A percentile compares a stretch with the other conserved stretches of the same genome.
These are phyloP conservation scores for Ganoderma boninense DNA, from an alignment of 1,284 basidiomycete genomes.

Conservation along the genomic window DNA sequence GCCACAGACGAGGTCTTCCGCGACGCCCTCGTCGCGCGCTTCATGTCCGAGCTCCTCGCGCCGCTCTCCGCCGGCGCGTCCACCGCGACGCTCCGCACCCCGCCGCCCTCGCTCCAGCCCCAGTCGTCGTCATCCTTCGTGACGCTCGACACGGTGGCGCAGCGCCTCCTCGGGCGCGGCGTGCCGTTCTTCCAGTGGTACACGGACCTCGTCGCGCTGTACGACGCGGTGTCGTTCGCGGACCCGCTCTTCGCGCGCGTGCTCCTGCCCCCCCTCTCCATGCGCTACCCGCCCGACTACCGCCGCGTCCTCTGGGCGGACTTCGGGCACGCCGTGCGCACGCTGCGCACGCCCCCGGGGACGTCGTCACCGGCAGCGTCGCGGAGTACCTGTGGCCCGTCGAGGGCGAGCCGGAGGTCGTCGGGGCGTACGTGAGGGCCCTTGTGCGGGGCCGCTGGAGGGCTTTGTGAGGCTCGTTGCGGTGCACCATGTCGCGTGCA, in stretches of 20 bases:
- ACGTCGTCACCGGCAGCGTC: conserved; percentile 57
- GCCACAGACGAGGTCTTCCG: conserved; percentile 75
- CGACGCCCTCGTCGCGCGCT: conserved; percentile 62
- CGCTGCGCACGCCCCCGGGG: conserved; percentile 58
- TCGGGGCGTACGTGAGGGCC: conserved; percentile 67
- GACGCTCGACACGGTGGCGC: conserved; percentile 64
- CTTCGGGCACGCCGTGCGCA: conserved; percentile 68
- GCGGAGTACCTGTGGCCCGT: conserved; percentile 76
- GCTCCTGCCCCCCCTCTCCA: conserved; percentile 80
- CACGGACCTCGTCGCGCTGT: conserved; percentile 89
- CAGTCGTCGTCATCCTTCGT: conserved; percentile 2
- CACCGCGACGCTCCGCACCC: conserved; percentile 45
- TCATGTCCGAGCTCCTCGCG: conserved; percentile 69
- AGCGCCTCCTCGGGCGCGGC: conserved; percentile 67
- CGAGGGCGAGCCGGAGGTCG: conserved; percentile 73
- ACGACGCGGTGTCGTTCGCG: conserved; percentile 91
- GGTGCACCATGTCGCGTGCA: conserved; percentile 81
- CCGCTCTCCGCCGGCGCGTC: conserved; percentile 54
- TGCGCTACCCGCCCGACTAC: conserved; percentile 86
- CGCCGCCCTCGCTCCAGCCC: conserved; percentile 20
- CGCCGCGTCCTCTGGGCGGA: conserved; percentile 88
- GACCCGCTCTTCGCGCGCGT: conserved; percentile 81
- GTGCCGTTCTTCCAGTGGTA: conserved; percentile 95
- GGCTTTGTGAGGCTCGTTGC: conserved; percentile 80
- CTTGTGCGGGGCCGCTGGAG: conserved; percentile 54